Base-by-base conservation (phyloP, 2,329 filamentous ascomycete genomes). In the Cercospora beticola region DNA sequence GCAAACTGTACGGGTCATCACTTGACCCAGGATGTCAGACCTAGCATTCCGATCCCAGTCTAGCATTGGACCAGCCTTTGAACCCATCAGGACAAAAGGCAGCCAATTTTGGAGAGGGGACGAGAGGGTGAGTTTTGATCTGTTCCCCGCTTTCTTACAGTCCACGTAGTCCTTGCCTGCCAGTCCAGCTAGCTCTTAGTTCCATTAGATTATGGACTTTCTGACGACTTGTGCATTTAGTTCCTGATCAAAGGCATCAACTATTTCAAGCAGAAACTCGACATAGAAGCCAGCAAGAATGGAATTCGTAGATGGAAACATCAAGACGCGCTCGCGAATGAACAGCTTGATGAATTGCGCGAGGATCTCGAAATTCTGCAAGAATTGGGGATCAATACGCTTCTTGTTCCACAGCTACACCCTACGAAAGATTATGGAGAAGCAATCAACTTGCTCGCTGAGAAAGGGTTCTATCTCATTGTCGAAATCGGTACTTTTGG, bases 201-300 rank as follows among this genome's bases (percentile, higher is more conserved):
- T 26, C 26, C 5, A 26, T 26, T 26, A 26, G 26, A 26, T 26
- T 26, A 26, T 26, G 26, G 26, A 26, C 26, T 33, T 12, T 62
- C 59, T 62, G 59, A 62, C 36, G 26, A 4, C 23, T 26, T 21
- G 30, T 62, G 3, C 23, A 26, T 49, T n/a, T 14, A 69, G 67
- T 74, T 74, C 69, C 57, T 75, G 23, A 67, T 75, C 70, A 73
- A 72, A 70, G 73, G 72, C 62, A 64, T 74, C 33, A 70, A 65
- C 12, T 74, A 75, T 66, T 65, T 56, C 56, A 68, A 71, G 26
- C 60, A 64, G 28, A 21, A 63, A 12, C n/a, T 43, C 9, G 36
- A 65, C 21, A 0, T 0, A 33, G 21, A 54, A 23, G 43, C 30
- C 40, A 28, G 30, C 12, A 16, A 8, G n/a, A 33, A 58, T 31